Conservation (phyloP, 805 yeast species). For the Saccharomycopsis synnaedendra region DNA sequence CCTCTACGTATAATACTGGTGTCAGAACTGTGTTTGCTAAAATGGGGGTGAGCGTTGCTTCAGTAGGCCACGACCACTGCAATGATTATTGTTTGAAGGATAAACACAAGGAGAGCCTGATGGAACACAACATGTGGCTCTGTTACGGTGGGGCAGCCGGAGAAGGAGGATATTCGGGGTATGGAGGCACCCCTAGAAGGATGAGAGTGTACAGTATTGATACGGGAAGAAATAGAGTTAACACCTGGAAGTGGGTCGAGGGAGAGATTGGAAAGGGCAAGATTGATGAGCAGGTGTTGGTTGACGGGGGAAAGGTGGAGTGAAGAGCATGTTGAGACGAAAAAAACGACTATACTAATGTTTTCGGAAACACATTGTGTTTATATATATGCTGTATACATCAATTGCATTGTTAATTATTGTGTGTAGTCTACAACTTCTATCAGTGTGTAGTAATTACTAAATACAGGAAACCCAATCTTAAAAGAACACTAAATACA, state of each 20-base stretch:
- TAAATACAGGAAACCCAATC: no score
- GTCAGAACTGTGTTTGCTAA: constrained; percentile 46
- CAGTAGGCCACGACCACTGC: constrained; percentile 93
- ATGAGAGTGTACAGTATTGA: constrained; percentile 64
- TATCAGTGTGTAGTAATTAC: no score
- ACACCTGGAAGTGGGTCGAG: constrained; percentile 67
- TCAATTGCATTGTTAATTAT: constrained; percentile 3
- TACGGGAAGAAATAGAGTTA: constrained; percentile 28
- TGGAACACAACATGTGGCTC: constrained; percentile 47
- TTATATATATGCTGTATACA: not conserved
- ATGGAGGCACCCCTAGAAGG: constrained; percentile 78
- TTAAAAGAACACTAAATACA: no score
- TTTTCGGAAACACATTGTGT: not conserved
- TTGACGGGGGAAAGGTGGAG: constrained; percentile 30
- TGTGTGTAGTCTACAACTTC: no score
- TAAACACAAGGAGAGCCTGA: constrained; percentile 21
- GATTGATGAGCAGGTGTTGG: constrained; percentile 44
- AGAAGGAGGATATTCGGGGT: constrained; percentile 94
- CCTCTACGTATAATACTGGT: constrained; percentile 62
- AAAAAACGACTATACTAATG: not conserved
- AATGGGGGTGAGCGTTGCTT: constrained; percentile 62
- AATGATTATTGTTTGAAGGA: constrained; percentile 80
- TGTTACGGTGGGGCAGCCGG: constrained; percentile 94
- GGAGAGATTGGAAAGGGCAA: constrained; percentile 31
- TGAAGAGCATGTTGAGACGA: not conserved